These are phyloP conservation scores for Globisporangium echinulatum DNA, from an alignment of 352 stramenopile species.

Conservation along the genomic window DNA sequence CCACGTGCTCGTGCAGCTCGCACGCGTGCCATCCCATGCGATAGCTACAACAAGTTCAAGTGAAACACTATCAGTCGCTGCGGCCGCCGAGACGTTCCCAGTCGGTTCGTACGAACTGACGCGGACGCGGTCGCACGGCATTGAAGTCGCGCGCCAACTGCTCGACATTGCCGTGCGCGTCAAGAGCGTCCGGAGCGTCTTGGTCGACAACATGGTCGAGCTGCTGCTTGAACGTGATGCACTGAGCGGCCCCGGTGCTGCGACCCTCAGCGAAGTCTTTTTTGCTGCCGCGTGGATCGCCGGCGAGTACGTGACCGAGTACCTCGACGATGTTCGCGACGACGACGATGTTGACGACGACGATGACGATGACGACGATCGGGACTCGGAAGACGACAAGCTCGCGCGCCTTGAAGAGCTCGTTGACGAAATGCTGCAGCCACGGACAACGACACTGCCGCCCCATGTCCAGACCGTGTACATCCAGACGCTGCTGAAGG, in stretches of 20 bases:
- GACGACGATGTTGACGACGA: conserved; percentile 71
- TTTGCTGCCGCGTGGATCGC: conserved; percentile 96
- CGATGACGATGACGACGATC: conserved; percentile 68
- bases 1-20: conserved; percentile 94
- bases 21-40: conserved; percentile 79
- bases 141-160: conserved; percentile 92
- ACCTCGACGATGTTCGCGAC: conserved; percentile 76
- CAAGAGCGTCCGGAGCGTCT: conserved; percentile 92
- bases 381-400: conserved; percentile 72
- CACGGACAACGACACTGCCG: conserved; percentile 74
- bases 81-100: conserved; percentile 9
- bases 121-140: conserved; percentile 44
- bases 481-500: conserved; percentile 92
- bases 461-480: conserved; percentile 91
- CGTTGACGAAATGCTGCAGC: conserved; percentile 75
- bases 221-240: conserved; percentile 88
- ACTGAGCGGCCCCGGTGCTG: conserved; percentile 55
- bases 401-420: conserved; percentile 83
- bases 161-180: conserved; percentile 96
- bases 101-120: conserved; percentile 21
- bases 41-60: too few species aligned
- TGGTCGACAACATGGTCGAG: conserved; percentile 93
- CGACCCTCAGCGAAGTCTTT: conserved; percentile 92
- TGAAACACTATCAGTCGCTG: conserved; percentile 5
- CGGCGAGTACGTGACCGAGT: conserved; percentile 95